Evolutionary conservation across 257 asterid species (phyloP).

Genomic region (Parsonsia alboflavescens): DNA sequence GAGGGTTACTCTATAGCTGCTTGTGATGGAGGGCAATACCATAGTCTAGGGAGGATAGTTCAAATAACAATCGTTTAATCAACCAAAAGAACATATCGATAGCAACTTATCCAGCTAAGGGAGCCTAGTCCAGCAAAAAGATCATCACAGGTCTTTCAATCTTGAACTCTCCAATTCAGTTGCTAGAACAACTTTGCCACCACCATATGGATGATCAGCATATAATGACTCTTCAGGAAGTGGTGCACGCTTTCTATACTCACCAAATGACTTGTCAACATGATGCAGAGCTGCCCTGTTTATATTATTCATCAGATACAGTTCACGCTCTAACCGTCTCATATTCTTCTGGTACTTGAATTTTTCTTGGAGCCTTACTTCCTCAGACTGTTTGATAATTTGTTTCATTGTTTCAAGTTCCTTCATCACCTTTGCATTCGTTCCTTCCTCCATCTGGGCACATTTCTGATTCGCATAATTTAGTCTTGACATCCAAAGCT

Average conservation of each 20-base stretch:
- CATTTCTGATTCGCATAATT: neutral
- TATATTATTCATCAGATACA: neutral
- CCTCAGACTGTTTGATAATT: neutral
- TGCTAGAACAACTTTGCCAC: conserved; percentile 8
- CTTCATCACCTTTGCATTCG: neutral
- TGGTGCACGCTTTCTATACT: conserved; percentile 6
- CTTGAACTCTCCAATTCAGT: neutral
- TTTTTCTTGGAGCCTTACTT: neutral
- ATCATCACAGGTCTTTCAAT: neutral
- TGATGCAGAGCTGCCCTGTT: conserved; percentile 8
- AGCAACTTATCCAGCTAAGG: neutral
- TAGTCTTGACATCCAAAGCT: conserved; percentile 11
- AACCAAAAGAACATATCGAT: too few species aligned
- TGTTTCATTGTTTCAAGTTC: conserved; percentile 5
- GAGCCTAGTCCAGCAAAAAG: neutral
- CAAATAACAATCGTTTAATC: too few species aligned
- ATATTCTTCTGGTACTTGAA: neutral
- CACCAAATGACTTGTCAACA: neutral
- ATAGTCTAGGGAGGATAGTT: too few species aligned
- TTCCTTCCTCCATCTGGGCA: neutral
- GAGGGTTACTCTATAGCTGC: neutral
- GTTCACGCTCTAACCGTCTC: neutral
- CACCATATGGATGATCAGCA: conserved; percentile 14
- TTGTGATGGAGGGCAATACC: neutral
- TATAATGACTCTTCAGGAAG: conserved; percentile 13